Base-by-base conservation (phyloP, 2,329 filamentous ascomycete genomes). In the Exophiala mesophila region DNA sequence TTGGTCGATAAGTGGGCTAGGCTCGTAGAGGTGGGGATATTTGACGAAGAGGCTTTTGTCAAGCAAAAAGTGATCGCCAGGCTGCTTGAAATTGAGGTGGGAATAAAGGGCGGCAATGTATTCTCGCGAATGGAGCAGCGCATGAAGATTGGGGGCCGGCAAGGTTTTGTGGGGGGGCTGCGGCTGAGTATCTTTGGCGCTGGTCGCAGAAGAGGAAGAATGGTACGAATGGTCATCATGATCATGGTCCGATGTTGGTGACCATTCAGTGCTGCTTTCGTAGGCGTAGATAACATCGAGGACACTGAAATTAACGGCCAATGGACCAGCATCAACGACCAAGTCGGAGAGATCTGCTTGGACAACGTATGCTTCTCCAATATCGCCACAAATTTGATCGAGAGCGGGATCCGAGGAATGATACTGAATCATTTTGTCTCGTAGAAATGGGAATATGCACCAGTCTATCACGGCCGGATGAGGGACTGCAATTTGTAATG, bases 311-410 rank as follows among this genome's bases (percentile, higher is more conserved):
- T 44, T 41, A n/a, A 47, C 45, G 1, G 17, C 9, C 10, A 47
- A 33, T 4, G 45, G 37, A n/a, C 39, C 29, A 10, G 45, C 45
- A 2, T 32, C 36, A 20, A 30, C 43, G 16, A 49, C 39, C 13
- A 49, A 33, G n/a, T 49, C 46, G n/a, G 46, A 42, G 21, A 49
- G 39, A 28, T 49, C 46, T 4, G 46, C 46, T 26, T 45, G 46
- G n/a, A 49, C 43, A n/a, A 49, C 46, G 18, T 49, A 49, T 10
- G 46, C 38, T 12, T 35, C 16, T 1, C 46, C 46, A 20, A 49
- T 46, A 7, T 49, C 38, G 21, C 46, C 42, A 29, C 42, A 45
- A 17, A 49, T 45, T 4, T 46, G 35, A 38, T 49, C 46, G 21
- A 49, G 35, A 3, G 28, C 29, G 5, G 46, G 43, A 24, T 49